Percentiles rank a stretch among this genome's conserved stretches.
phyloP scores from a whole-genome alignment of 139 green algal species.

The Volvox africanus region DNA sequence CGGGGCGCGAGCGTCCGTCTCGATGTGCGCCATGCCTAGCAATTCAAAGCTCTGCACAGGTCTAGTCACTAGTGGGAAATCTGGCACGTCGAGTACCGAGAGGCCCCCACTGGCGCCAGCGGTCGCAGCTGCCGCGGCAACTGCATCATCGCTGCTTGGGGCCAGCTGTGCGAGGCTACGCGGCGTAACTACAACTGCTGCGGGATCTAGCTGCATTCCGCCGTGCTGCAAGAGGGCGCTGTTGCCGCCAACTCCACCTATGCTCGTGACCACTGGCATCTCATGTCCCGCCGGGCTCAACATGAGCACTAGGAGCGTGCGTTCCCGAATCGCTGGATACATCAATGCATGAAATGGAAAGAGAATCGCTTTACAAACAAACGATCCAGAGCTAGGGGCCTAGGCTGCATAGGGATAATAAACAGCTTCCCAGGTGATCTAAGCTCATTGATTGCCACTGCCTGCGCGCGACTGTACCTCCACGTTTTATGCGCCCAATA shows the following conservation, averaged over 20 bases:
- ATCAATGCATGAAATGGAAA: background rate
- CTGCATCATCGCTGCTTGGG: background rate
- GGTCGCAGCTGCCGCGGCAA: background rate
- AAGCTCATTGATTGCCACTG: background rate
- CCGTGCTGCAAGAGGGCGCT: background rate
- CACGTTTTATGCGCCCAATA: too few species aligned
- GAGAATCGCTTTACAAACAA: background rate
- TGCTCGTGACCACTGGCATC: background rate
- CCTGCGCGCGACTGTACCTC: too few species aligned
- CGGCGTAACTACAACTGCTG: conserved; percentile 7
- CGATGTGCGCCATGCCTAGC: conserved; percentile 29
- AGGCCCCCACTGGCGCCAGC: background rate
- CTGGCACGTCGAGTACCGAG: background rate
- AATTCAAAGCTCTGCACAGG: conserved; percentile 75
- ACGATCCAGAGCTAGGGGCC: too few species aligned
- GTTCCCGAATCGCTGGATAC: conserved; percentile 13
- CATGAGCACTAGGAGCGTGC: conserved; percentile 38
- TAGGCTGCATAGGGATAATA: too few species aligned
- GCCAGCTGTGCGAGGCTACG: background rate
- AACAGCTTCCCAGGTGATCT: background rate
- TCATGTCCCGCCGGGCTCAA: conserved; percentile 37
- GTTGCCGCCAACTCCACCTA: background rate
- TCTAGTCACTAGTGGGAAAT: conserved; percentile 42
- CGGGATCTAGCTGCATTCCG: background rate
- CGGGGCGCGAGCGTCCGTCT: conserved; percentile 22